Conservation (phyloP, 2,329 filamentous ascomycete species). For the Cladosporium sp. region DNA sequence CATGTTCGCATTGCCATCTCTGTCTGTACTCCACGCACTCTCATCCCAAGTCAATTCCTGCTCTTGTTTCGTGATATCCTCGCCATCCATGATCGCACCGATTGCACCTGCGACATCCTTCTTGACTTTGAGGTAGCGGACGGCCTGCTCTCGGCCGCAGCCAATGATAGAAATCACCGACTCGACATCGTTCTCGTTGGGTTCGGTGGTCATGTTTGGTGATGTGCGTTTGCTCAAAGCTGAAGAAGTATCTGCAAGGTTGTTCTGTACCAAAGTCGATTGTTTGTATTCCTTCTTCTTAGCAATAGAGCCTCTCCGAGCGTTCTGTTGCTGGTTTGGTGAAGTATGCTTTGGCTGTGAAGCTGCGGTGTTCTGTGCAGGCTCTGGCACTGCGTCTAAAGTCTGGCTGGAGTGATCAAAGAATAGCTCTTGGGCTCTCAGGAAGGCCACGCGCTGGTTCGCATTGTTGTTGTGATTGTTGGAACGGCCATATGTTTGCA, state of each 20-base stretch:
- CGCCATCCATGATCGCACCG: conserved; percentile 36
- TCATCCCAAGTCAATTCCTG: conserved; percentile 35
- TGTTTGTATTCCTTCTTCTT: conserved; percentile 15
- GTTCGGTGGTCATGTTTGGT: conserved; percentile 34
- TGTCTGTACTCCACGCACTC: conserved; percentile 30
- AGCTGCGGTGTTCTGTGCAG: background rate
- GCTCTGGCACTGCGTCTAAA: background rate
- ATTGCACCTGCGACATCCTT: conserved; percentile 34
- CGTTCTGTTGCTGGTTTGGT: background rate
- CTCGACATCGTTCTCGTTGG: conserved; percentile 30
- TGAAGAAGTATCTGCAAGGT: conserved; percentile 17
- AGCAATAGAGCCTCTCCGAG: background rate
- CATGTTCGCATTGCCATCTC: conserved; percentile 31
- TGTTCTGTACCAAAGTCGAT: background rate
- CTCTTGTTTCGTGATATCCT: conserved; percentile 35
- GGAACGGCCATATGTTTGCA: conserved; percentile 13
- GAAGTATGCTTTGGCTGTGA: background rate
- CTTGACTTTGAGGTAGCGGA: conserved; percentile 38
- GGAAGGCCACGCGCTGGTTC: conserved; percentile 10
- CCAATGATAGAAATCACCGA: conserved; percentile 29
- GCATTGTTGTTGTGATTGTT: conserved; percentile 6
- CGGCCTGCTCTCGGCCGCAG: conserved; percentile 28
- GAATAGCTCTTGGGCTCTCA: background rate
- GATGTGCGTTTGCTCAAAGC: conserved; percentile 25
- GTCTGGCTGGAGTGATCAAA: background rate